Base-by-base conservation (phyloP, 2,329 filamentous ascomycete species). In the Aotearoamyces nothofagi region DNA sequence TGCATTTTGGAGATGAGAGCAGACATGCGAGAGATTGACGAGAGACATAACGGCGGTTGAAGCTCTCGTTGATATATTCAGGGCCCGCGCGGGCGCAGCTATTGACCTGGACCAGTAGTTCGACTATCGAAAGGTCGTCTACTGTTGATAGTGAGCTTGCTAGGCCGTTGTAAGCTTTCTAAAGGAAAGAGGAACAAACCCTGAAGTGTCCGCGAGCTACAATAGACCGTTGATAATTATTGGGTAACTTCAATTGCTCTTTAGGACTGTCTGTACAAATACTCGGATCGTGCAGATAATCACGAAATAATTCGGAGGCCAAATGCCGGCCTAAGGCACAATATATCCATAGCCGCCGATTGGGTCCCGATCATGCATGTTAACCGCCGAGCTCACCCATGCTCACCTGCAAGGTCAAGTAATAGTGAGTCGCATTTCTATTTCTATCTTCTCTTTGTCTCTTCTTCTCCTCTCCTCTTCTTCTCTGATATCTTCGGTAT, bases 1-100 rank as follows among this genome's bases (percentile, higher is more conserved):
- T 42, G 71, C 73, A 55, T 82, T 82, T 53, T 79, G 74, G 33
- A 82, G 58, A 52, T 81, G 76, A 28, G 77, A 78, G 56, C 74
- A 80, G 45, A 79, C 65, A 53, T 78, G 56, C 35, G 73, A 60
- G 45, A 81, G 70, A 50, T 74, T 69, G 50, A 74, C 69, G 53
- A 81, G 71, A 43, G 75, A 80, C 76, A 82, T 80, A 26, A 22
- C 38, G 32, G 24, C 7, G 13, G 15, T 15, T 33, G 26, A 11
- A 15, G 24, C 24, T 26, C 24, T 26, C n/a, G 12, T 29, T 27
- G 16, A 25, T 24, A 29, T 26, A 29, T 16, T 19, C 26, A 26
- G 23, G 30, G 39, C 41, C 41, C 41, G 33, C 35, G 41, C 28
- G 40, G 41, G 41, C 41, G 35, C 39, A 39, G 16, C 10, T n/a